Percentiles rank a stretch among this genome's conserved stretches.
Conservation (phyloP, 345 rosid genomes). For the Eucalyptus curtisii region DNA sequence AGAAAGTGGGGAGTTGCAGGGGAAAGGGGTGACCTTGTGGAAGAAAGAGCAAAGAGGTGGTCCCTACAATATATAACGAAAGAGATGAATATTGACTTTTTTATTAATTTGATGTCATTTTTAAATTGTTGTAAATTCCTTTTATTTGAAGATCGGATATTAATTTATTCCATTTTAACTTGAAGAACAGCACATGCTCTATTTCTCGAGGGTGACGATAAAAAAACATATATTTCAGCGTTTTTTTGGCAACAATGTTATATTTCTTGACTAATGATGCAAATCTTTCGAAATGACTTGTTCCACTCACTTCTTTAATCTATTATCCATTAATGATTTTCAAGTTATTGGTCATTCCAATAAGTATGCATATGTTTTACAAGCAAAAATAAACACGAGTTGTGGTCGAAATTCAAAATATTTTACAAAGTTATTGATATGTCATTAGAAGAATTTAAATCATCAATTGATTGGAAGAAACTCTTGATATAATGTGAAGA, state of each 20-base stretch:
- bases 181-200: not conserved
- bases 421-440: not conserved
- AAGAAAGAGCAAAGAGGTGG: not conserved
- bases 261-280: not conserved
- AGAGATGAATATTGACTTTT: not conserved
- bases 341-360: accelerated
- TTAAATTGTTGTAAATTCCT: not conserved
- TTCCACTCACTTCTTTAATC: accelerated
- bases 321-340: not conserved
- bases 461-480: not conserved
- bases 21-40: not conserved
- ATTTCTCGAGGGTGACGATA: not conserved
- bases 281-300: accelerated
- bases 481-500: accelerated
- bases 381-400: accelerated
- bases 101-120: not conserved
- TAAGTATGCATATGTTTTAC: accelerated
- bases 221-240: not conserved
- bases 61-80: not conserved
- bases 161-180: not conserved
- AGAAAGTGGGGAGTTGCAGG: not conserved
- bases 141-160: not conserved
- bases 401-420: accelerated
- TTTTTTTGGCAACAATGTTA: not conserved
- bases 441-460: not conserved